Evolutionary conservation across 441 rosid genomes (phyloP).

Genomic region (Bocquillonia castaneifolia): DNA sequence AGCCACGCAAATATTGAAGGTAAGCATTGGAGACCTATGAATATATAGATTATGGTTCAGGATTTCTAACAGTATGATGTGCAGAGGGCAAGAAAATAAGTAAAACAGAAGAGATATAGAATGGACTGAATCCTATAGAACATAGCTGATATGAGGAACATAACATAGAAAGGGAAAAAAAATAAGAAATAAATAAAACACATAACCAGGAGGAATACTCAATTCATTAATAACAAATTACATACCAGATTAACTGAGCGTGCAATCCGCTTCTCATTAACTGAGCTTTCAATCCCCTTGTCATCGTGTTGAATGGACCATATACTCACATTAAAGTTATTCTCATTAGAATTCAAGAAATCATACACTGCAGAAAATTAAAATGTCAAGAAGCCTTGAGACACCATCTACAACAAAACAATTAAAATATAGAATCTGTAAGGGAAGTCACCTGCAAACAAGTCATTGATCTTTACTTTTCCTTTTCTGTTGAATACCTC

Average conservation of each 20-base stretch:
- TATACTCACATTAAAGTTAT: conserved; percentile 54
- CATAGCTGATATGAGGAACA: not conserved
- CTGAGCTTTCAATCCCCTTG: conserved; percentile 65
- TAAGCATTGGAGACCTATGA: conserved; percentile 75
- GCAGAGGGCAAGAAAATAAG: not conserved
- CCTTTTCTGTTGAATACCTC: conserved; percentile 62
- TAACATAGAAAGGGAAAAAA: too few species aligned
- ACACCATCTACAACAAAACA: not conserved
- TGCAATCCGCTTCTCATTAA: conserved; percentile 52
- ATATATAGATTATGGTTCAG: conserved; percentile 15
- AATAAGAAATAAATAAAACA: not conserved
- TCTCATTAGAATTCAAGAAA: conserved; percentile 52
- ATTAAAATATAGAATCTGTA: conserved; percentile 11
- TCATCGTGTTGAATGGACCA: conserved; percentile 62
- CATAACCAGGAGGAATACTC: not conserved
- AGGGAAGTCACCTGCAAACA: conserved; percentile 61
- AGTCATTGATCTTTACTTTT: conserved; percentile 46
- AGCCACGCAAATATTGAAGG: conserved; percentile 52
- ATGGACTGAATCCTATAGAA: not conserved
- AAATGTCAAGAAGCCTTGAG: conserved; percentile 17
- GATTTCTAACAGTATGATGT: not conserved
- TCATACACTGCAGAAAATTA: conserved; percentile 57
- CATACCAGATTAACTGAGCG: conserved; percentile 78
- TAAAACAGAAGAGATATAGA: not conserved
- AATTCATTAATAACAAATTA: not conserved